Conservation (phyloP, 148 eudicot genomes). For the Rhododendron henanense region DNA sequence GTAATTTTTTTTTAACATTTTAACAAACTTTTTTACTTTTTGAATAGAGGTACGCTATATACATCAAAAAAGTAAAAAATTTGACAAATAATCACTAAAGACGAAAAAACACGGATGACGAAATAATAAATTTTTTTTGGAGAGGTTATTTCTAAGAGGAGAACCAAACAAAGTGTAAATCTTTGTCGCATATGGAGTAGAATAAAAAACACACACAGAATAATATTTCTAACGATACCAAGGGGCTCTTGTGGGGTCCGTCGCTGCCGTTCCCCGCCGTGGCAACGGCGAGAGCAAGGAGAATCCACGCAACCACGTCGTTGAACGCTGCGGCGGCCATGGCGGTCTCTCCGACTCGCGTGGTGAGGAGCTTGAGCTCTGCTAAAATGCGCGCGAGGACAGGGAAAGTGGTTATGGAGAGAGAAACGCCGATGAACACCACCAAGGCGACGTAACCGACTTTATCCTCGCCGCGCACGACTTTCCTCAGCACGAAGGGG, state of each 20-base stretch:
- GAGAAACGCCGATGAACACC: constrained; percentile 46
- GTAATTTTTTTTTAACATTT: no score
- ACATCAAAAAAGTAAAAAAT: no score
- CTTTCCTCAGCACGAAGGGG: constrained; percentile 20
- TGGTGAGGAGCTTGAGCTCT: constrained; percentile 48
- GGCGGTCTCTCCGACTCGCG: constrained; percentile 44
- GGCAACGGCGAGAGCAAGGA: constrained; percentile 51
- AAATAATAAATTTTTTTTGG: no score
- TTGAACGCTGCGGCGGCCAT: constrained; percentile 60
- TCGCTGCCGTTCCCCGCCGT: constrained; percentile 31
- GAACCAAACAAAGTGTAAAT: no score
- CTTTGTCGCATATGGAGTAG: no score
- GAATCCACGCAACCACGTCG: constrained; percentile 53
- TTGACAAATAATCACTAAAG: no score
- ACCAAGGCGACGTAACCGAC: constrained; percentile 27
- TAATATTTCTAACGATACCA: no score
- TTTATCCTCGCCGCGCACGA: constrained; percentile 26
- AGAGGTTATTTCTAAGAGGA: no score
- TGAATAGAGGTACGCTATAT: no score
- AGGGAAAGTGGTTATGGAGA: constrained; percentile 51
- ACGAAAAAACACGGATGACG: no score
- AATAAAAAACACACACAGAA: neutral
- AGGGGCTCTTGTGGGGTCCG: constrained; percentile 38
- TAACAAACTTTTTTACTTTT: no score
- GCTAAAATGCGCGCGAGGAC: constrained; percentile 55